These are phyloP conservation scores for Pythium grandisporangium DNA, from an alignment of 352 stramenopile species.

Conservation along the genomic window DNA sequence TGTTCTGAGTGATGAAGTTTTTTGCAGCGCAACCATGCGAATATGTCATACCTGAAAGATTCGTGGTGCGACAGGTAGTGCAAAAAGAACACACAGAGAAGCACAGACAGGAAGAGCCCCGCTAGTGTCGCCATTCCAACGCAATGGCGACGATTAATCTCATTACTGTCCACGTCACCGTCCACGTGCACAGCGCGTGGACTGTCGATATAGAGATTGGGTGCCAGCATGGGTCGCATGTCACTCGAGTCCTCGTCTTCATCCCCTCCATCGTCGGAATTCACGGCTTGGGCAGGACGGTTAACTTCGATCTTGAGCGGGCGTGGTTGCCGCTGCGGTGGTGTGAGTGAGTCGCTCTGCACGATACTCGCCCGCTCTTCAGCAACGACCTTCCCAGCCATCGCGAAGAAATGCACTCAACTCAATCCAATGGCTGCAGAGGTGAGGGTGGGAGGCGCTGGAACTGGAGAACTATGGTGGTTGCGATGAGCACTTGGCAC, in stretches of 20 bases:
- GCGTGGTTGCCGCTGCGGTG: neutral
- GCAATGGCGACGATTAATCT: constrained; percentile 38
- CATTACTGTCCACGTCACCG: constrained; percentile 31
- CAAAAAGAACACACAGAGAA: constrained; percentile 60
- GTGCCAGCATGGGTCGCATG: constrained; percentile 22
- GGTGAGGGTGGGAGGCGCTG: too few species aligned
- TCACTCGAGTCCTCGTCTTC: constrained; percentile 32
- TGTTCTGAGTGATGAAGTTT: neutral
- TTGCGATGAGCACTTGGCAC: too few species aligned
- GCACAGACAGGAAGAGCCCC: constrained; percentile 43
- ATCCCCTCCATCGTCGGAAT: constrained; percentile 24
- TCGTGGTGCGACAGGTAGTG: constrained; percentile 54
- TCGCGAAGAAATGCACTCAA: too few species aligned
- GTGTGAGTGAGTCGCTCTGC: constrained; percentile 31
- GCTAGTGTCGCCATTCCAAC: constrained; percentile 48
- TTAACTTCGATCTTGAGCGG: constrained; percentile 18
- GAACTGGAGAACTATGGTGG: too few species aligned
- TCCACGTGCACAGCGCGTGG: constrained; percentile 34
- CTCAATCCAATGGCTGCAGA: too few species aligned
- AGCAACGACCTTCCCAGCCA: constrained; percentile 9
- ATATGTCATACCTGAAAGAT: constrained; percentile 41
- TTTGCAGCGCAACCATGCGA: neutral
- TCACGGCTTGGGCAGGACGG: constrained; percentile 11
- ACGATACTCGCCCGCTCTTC: constrained; percentile 51
- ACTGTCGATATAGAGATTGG: constrained; percentile 68